phyloP scores from a whole-genome alignment of 805 yeast species.

The Myxozyma neglecta region DNA sequence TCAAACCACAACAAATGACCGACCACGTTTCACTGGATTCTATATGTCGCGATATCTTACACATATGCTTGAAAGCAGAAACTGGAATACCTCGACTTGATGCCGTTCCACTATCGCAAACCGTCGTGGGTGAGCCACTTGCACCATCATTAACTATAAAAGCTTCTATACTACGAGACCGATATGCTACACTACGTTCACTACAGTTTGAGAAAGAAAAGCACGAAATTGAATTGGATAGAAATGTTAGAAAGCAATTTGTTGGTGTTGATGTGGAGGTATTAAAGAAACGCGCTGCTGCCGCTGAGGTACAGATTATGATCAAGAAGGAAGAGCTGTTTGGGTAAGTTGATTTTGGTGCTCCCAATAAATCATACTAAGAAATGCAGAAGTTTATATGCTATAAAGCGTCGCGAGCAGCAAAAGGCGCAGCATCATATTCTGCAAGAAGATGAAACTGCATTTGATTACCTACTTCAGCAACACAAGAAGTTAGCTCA shows the following conservation, averaged over 20 bases:
- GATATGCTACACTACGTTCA: not conserved
- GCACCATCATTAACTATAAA: not conserved
- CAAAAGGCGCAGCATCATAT: not conserved
- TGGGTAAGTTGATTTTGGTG: not conserved
- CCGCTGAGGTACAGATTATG: not conserved
- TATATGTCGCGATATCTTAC: too few relatives aligned
- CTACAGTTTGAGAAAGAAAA: not conserved
- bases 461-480: not conserved
- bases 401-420: not conserved
- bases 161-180: not conserved
- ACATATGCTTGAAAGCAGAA: too few relatives aligned
- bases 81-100: too few relatives aligned
- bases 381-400: not conserved
- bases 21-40: too few relatives aligned
- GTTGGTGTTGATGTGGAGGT: not conserved
- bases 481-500: slow-evolving; percentile 4
- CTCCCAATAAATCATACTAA: not conserved
- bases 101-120: not conserved
- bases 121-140: not conserved
- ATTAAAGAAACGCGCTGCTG: not conserved
- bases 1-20: too few relatives aligned
- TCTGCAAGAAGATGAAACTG: not conserved
- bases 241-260: not conserved
- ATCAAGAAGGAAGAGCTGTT: not conserved
- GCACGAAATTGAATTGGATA: not conserved